Conservation (phyloP, 2,329 filamentous ascomycete genomes). For the Colletotrichum orbiculare region DNA sequence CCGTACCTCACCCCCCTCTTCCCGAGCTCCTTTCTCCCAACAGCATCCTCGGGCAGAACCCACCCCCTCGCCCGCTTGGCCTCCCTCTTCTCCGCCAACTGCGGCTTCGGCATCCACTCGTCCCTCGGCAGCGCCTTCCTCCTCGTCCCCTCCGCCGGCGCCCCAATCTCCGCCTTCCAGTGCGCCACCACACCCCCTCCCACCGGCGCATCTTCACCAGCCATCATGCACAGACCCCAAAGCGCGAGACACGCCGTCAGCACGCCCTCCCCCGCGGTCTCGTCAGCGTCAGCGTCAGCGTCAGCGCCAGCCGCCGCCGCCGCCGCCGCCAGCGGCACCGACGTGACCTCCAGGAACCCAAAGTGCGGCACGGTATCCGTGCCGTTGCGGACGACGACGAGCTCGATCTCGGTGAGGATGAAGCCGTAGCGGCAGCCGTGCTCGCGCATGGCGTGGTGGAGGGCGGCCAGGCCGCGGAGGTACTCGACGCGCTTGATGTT, state of each 20-base stretch:
- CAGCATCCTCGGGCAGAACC: constrained; percentile 79
- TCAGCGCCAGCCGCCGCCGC: constrained; percentile 43
- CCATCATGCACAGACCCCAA: constrained; percentile 81
- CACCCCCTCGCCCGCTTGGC: constrained; percentile 79
- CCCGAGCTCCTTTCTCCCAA: constrained; percentile 78
- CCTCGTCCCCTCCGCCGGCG: constrained; percentile 77
- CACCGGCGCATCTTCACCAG: constrained; percentile 63
- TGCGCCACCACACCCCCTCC: constrained; percentile 58
- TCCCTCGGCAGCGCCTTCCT: constrained; percentile 77
- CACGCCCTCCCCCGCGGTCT: constrained; percentile 51
- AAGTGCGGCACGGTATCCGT: constrained; percentile 80
- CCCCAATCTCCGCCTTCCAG: constrained; percentile 79
- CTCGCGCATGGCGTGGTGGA: constrained; percentile 93
- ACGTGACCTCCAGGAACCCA: constrained; percentile 83
- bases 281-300: constrained; percentile 44
- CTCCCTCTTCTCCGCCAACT: constrained; percentile 79
- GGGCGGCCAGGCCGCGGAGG: constrained; percentile 83
- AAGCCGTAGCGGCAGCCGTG: constrained; percentile 94
- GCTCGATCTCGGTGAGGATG: constrained; percentile 95
- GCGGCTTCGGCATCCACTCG: constrained; percentile 79
- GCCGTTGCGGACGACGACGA: constrained; percentile 88
- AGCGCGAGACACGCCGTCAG: constrained; percentile 80
- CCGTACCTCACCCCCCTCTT: constrained; percentile 72
- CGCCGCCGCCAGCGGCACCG: constrained; percentile 65
- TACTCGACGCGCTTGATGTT: constrained; percentile 88